Base-by-base conservation (phyloP, 2,329 filamentous ascomycete genomes). In the Aspergillus pseudotamarii region DNA sequence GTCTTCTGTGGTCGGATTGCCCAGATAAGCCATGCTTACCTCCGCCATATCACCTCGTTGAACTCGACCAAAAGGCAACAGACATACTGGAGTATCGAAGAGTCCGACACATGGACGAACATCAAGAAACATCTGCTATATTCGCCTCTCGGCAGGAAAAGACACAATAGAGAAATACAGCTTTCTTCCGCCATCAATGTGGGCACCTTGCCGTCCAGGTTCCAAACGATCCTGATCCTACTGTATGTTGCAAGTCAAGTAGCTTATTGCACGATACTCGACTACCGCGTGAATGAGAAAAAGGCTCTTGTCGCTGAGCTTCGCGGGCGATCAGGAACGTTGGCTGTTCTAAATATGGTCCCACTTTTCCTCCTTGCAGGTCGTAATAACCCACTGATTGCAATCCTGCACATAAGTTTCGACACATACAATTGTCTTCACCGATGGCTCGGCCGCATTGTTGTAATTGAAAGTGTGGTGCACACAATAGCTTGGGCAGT, bases 401-500 rank as follows among this genome's bases (percentile, higher is more conserved):
- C 83, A 4, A 78, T 96, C 38, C 85, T 98, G 62, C 88, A 90
- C 71, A 90, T 98, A 76, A 94, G 92, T 77, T 99, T 97, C 80
- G 95, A 98, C 78, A 96, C 94, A 0, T 98, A 96, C 84, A 98
- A 98, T 76, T 88, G 95, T 10, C 82, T 95, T 57, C 92, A 96
- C 77, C 87, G 92, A 67, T 96, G 92, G 91, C 86, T 92, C 65
- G 92, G 91, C 32, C 86, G 92, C 30, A 87, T 94, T 50, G 86
- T 92, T 30, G 86, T 91, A n/a, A 59, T 90, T 4, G 90, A 95
- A 76, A 80, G 86, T 19, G 71, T 93, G 57, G 82, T 90, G 10
- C 93, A 96, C 78, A 91, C 90, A 10, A 69, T 85, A 28, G 88
- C 89, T 41, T 99, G 94, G 94, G 82, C 88, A 23, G 85, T 91